Conservation (phyloP, 225 moss, liverwort and hornwort genomes). For the Neckera pumila region DNA sequence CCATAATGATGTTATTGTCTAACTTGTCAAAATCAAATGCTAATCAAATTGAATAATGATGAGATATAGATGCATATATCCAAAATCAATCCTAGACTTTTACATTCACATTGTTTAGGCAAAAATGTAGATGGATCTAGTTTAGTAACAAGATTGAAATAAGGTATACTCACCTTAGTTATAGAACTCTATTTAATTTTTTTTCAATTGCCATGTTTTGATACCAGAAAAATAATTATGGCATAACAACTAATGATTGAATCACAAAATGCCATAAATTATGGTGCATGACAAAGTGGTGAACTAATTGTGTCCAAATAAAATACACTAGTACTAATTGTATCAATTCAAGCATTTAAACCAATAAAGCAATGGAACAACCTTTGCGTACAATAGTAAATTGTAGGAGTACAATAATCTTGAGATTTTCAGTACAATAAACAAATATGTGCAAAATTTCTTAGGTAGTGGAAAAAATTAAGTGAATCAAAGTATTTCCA, state of each 20-base stretch:
- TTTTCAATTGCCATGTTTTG: neutral
- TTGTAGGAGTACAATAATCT: neutral
- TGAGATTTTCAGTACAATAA: neutral
- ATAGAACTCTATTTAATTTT: accelerated
- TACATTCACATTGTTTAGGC: neutral
- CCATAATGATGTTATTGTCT: neutral
- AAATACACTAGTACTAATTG: too few species aligned
- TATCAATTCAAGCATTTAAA: too few species aligned
- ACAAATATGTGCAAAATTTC: neutral
- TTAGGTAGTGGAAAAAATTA: neutral
- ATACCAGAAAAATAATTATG: neutral
- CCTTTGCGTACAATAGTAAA: too few species aligned
- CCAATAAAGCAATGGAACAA: neutral
- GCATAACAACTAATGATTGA: neutral
- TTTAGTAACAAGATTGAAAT: neutral
- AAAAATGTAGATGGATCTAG: neutral
- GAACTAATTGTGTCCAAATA: too few species aligned
- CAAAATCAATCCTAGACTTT: neutral
- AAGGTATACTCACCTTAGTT: neutral
- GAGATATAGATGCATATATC: neutral
- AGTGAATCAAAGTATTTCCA: neutral
- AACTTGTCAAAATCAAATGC: neutral
- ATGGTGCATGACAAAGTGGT: neutral
- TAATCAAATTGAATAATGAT: neutral
- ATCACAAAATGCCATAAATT: neutral